Conservation (phyloP, 2,329 filamentous ascomycete species). For the Fusarium sp. region DNA sequence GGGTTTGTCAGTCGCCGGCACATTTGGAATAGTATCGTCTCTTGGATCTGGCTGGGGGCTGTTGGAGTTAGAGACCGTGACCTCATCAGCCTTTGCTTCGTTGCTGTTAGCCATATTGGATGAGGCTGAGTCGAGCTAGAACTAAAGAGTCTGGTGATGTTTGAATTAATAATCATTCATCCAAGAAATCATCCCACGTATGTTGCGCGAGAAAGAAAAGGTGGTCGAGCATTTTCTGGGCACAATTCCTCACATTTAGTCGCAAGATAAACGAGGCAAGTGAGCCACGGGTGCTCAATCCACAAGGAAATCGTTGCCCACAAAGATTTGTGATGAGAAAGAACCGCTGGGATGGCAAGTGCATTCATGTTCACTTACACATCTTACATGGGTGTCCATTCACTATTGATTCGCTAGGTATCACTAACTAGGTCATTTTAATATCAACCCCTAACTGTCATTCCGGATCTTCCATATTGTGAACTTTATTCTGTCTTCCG, state of each 20-base stretch:
- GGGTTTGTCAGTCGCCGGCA: neutral
- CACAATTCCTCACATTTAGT: too few relatives aligned
- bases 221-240: neutral
- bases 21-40: neutral
- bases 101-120: conserved; percentile 4
- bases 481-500: neutral
- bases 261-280: too few relatives aligned
- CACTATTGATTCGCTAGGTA: neutral
- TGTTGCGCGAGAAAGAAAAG: neutral
- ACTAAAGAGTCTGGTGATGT: neutral
- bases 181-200: neutral
- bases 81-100: neutral
- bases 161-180: neutral
- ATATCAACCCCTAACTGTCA: neutral
- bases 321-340: neutral
- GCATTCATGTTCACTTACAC: neutral
- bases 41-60: neutral
- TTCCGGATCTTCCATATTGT: neutral
- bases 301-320: neutral
- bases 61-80: neutral
- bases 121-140: neutral
- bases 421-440: neutral
- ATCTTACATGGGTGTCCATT: neutral
- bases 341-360: neutral
- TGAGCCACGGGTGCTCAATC: neutral